phyloP scores from a whole-genome alignment of 176 grass and related monocot genomes.

The Elaeis guineensis region DNA sequence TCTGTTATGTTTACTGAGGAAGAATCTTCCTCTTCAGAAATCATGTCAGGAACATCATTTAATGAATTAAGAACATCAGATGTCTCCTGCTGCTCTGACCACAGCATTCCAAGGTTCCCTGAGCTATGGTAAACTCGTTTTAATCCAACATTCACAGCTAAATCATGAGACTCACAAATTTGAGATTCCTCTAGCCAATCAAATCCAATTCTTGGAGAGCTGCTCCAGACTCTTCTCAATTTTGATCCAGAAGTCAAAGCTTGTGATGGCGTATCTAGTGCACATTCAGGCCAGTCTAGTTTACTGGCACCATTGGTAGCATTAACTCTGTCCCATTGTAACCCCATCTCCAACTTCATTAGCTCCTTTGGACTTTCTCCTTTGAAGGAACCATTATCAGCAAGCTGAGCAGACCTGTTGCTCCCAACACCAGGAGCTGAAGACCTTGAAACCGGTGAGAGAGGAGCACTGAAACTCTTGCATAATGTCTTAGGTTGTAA shows the following conservation, averaged over 20 bases:
- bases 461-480: constrained; percentile 60
- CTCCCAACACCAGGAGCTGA: neutral
- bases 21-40: constrained; percentile 31
- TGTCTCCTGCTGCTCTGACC: constrained; percentile 53
- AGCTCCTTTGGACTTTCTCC: too few species aligned
- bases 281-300: constrained; percentile 54
- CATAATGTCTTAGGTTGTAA: constrained; percentile 24
- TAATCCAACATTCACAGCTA: constrained; percentile 24
- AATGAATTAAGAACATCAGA: constrained; percentile 39
- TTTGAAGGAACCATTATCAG: too few species aligned
- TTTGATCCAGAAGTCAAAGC: constrained; percentile 13
- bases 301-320: neutral
- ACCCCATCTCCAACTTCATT: neutral
- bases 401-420: too few species aligned
- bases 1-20: constrained; percentile 7
- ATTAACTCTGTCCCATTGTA: neutral
- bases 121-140: constrained; percentile 51
- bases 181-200: constrained; percentile 7
- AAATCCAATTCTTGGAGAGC: neutral
- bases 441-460: constrained; percentile 26
- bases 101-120: constrained; percentile 53
- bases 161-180: neutral
- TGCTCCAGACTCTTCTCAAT: constrained; percentile 40
- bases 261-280: constrained; percentile 30
- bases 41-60: constrained; percentile 31